Conservation (phyloP, 345 rosid species). For the Linum lewisii region DNA sequence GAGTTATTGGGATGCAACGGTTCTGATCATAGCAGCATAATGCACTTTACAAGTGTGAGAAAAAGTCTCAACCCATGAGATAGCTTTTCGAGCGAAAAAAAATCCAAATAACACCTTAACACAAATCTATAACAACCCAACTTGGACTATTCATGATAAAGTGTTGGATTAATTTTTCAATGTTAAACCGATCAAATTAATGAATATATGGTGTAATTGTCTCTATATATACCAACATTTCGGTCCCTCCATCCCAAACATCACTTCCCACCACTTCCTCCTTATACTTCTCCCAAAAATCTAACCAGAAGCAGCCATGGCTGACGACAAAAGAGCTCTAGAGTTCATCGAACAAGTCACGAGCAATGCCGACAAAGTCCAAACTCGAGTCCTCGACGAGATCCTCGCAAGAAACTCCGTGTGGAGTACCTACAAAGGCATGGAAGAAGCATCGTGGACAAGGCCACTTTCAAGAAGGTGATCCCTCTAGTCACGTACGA, state of each 20-base stretch:
- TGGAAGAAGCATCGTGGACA: not conserved
- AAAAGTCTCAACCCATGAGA: too few species aligned
- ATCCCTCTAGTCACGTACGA: conserved; percentile 14
- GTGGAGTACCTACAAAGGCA: conserved; percentile 15
- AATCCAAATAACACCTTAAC: too few species aligned
- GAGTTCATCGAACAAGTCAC: conserved; percentile 16
- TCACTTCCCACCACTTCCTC: not conserved
- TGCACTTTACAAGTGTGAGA: too few species aligned
- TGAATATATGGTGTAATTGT: too few species aligned
- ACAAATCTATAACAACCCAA: too few species aligned
- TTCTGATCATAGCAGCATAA: too few species aligned
- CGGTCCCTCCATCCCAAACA: not conserved
- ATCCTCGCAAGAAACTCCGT: conserved; percentile 14
- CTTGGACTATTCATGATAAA: too few species aligned
- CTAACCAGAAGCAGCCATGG: not conserved
- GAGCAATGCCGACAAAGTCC: conserved; percentile 8
- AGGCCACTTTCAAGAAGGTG: conserved; percentile 15
- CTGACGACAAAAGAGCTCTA: not conserved
- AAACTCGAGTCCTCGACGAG: conserved; percentile 11
- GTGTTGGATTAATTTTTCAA: too few species aligned
- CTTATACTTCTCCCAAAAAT: not conserved
- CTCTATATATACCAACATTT: not conserved
- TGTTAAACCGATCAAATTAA: too few species aligned
- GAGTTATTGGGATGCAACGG: too few species aligned
- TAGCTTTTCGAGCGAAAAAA: too few species aligned